Percentiles rank a stretch among this genome's conserved stretches.
phyloP scores from a whole-genome alignment of 2,329 filamentous ascomycete genomes.

The Fusarium brevicatenulatum region DNA sequence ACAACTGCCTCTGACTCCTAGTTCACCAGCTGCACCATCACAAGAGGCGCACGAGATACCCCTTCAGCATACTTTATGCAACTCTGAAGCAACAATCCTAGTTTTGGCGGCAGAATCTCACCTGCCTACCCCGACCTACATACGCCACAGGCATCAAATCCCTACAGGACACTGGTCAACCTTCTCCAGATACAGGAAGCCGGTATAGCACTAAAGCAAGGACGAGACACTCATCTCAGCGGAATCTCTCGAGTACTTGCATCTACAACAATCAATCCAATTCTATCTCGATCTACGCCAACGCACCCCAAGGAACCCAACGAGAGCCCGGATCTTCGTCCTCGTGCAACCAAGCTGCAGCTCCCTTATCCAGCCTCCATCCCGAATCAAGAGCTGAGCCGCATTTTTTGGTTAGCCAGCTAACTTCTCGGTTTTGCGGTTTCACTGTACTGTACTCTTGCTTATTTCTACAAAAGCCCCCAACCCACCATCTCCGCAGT shows the following conservation, averaged over 20 bases:
- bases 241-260: constrained; percentile 14
- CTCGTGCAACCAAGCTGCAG: constrained; percentile 38
- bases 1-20: constrained; percentile 20
- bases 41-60: constrained; percentile 36
- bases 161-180: constrained; percentile 22
- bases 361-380: constrained; percentile 27
- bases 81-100: constrained; percentile 28
- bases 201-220: constrained; percentile 23
- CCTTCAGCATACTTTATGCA: constrained; percentile 39
- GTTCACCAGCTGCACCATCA: constrained; percentile 32
- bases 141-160: constrained; percentile 30
- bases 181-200: constrained; percentile 18
- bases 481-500: constrained; percentile 35
- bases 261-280: constrained; percentile 25
- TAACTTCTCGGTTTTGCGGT: constrained; percentile 14
- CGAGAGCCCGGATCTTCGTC: constrained; percentile 28
- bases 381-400: constrained; percentile 39
- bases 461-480: constrained; percentile 43
- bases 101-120: constrained; percentile 35
- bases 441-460: constrained; percentile 8
- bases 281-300: constrained; percentile 33
- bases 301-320: constrained; percentile 36
- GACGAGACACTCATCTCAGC: constrained; percentile 17
- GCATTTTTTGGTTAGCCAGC: constrained; percentile 35
- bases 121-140: constrained; percentile 31